Base-by-base conservation (phyloP, 2,329 filamentous ascomycete genomes). In the Ophidiomyces ophidiicola region DNA sequence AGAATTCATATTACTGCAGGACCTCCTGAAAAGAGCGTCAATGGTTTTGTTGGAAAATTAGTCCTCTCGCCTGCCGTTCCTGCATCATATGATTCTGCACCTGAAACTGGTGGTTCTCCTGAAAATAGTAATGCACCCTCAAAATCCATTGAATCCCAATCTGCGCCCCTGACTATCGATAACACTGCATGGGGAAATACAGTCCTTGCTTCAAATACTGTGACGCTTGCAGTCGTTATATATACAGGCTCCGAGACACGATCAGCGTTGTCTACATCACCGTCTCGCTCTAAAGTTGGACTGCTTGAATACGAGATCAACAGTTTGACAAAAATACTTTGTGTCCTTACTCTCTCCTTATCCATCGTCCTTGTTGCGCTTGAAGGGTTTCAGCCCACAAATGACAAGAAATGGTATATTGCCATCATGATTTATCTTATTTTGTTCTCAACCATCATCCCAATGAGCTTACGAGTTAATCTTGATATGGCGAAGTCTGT, bases 181-280 rank as follows among this genome's bases (percentile, higher is more conserved):
- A 94, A 98, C 55, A 96, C 90, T 5, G 90, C 92, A 6, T 98
- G 92, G 90, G 88, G 88, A 12, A 98, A 96, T 56, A 98, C 90
- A 0, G 82, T 98, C 17, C 81, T 98, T 44, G 90, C 90, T 1
- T 96, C 88, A 1, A 90, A 87, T 56, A 88, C 82, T 1, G 82
- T 76, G 3, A 90, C 90, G 0, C 69, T 94, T 43, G 88, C 87
- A 2, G 84, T 87, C 1, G 83, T 98, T 36, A 71, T 98, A 45
- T 98, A 98, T 58, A 96, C 90, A 3, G 92, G 90, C 0, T 79
- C 85, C 0, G 84, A 98, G 59, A 98, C 90, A 1, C 77, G 92
- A 43, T 92, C 92, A 18, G 87, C 90, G 4, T 70, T 98, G 23
- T 96, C 90, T 0, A 98, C 90, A 4, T 83, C 86, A 1, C 77